phyloP scores from a whole-genome alignment of 2,329 filamentous ascomycete species.

The Epichloe scottii region DNA sequence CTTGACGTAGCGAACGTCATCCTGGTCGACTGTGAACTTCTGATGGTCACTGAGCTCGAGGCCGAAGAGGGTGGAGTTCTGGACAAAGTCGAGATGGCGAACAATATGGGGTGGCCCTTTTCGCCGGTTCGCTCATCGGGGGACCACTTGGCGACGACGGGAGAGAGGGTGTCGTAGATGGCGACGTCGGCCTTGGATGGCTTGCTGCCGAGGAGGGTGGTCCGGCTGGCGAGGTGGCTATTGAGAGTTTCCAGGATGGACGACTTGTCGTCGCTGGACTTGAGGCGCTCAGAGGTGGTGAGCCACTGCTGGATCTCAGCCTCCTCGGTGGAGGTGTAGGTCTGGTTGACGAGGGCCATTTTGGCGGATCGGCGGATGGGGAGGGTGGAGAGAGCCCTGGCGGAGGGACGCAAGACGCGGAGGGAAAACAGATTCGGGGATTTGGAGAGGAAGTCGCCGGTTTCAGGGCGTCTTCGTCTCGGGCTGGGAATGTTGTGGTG shows the following conservation, averaged over 20 bases:
- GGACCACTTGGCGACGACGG: slow-evolving; percentile 66
- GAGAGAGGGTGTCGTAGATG: slow-evolving; percentile 66
- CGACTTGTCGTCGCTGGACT: slow-evolving; percentile 42
- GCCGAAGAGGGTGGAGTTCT: slow-evolving; percentile 68
- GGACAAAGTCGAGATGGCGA: slow-evolving; percentile 85
- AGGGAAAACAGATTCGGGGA: slow-evolving; percentile 33
- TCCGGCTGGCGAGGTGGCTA: slow-evolving; percentile 74
- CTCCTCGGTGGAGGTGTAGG: slow-evolving; percentile 68
- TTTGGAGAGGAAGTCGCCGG: slow-evolving; percentile 2
- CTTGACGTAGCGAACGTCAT: slow-evolving; percentile 76
- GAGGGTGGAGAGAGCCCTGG: slow-evolving; percentile 25
- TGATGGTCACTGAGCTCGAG: slow-evolving; percentile 57
- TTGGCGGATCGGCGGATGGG: slow-evolving; percentile 25
- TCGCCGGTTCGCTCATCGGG: slow-evolving; percentile 81
- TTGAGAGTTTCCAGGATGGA: slow-evolving; percentile 71
- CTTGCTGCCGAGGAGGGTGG: slow-evolving; percentile 80
- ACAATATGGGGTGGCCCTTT: slow-evolving; percentile 80
- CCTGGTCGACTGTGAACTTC: slow-evolving; percentile 66
- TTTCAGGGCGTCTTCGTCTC: slow-evolving; percentile 4
- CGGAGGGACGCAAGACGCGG: slow-evolving; percentile 20
- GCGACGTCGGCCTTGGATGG: slow-evolving; percentile 79
- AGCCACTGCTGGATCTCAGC: slow-evolving; percentile 85
- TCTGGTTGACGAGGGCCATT: slow-evolving; percentile 56
- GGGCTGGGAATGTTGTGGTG: not conserved
- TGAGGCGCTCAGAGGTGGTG: slow-evolving; percentile 59